Evolutionary conservation across 495 filamentous ascomycete species (phyloP), one percentile per base, ranked within the genome.

Genomic region (Penicillium goetzii): DNA sequence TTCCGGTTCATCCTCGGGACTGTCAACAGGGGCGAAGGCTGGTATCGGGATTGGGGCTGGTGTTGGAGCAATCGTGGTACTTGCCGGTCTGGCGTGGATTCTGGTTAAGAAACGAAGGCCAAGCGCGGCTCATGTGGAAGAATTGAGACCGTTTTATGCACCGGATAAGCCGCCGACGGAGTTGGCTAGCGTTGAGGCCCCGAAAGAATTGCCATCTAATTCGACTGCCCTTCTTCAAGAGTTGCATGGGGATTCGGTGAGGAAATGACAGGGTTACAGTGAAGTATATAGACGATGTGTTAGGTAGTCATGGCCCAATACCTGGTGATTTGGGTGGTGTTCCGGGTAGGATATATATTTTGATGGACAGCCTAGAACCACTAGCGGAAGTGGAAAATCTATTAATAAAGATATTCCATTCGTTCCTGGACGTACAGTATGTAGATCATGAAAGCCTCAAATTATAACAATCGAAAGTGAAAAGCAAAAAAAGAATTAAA

Each of bases 401-500:
- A 40, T 17, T n/a, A 40, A 21, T 21, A 1, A 43, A 0, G n/a
- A 10, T 11, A 43, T 11, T 43, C 8, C 12, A 4, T 36, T 36
- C 34, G 2, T n/a, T n/a, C 10, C 1, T 1, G 3, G 33, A 12
- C 3, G 1, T 36, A 36, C 10, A 14, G 34, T 11, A 1, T 36
- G 12, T 32, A 3, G 0, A 32, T 32, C 5, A 36, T 10, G 10
- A 36, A 36, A 36, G 10, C 14, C 30, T 8, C 14, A 17, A 17
- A 17, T 17, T 40, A 17, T 17, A 47, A 4, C 10, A 11, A 23
- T 47, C 34, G 9, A 61, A 32, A 0, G 30, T 19, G 11, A 47
- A 33, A 11, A 38, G 19, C 59, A 26, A 41, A 62, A 70, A 60
- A 14, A 56, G 19, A 25, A 73, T 73, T 73, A 73, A 73, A 72